Percentiles rank a stretch among this genome's conserved stretches.
These are phyloP conservation scores for Crithidia bombi DNA, from an alignment of 208 protist species.

Conservation along the genomic window DNA sequence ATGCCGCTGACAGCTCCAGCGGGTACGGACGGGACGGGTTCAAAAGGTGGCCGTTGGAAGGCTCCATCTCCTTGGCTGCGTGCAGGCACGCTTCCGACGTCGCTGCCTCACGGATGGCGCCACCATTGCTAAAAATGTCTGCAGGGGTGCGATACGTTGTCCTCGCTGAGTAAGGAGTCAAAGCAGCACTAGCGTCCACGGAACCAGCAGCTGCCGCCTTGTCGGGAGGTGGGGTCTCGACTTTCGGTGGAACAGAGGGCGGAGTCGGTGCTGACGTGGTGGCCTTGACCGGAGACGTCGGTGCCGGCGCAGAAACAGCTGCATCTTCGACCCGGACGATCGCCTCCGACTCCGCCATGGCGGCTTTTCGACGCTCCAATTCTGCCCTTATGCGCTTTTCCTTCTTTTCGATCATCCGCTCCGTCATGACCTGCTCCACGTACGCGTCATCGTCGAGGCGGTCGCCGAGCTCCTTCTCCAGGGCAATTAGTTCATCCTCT, in stretches of 20 bases:
- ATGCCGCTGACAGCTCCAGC: neutral
- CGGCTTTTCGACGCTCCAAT: slow-evolving; percentile 27
- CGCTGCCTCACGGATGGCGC: neutral
- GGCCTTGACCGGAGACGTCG: no score
- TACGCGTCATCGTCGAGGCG: slow-evolving; percentile 72
- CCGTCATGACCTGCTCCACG: slow-evolving; percentile 80
- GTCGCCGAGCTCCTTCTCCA: slow-evolving; percentile 74
- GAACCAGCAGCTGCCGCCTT: neutral
- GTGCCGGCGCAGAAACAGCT: neutral
- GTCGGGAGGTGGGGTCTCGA: neutral
- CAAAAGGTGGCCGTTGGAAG: no score
- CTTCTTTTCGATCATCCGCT: slow-evolving; percentile 86
- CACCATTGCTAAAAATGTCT: slow-evolving; percentile 35
- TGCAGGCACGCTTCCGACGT: neutral
- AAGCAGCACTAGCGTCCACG: neutral
- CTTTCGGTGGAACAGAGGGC: neutral
- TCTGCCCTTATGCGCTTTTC: slow-evolving; percentile 65
- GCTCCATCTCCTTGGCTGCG: neutral
- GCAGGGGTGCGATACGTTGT: slow-evolving; percentile 34
- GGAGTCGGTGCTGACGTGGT: no score
- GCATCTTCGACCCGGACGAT: neutral
- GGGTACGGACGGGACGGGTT: neutral
- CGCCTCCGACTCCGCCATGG: neutral
- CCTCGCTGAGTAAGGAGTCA: neutral
- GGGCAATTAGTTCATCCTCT: slow-evolving; percentile 79